Conservation (phyloP, 176 grass and related monocot genomes). For the Ensete glaucum region DNA sequence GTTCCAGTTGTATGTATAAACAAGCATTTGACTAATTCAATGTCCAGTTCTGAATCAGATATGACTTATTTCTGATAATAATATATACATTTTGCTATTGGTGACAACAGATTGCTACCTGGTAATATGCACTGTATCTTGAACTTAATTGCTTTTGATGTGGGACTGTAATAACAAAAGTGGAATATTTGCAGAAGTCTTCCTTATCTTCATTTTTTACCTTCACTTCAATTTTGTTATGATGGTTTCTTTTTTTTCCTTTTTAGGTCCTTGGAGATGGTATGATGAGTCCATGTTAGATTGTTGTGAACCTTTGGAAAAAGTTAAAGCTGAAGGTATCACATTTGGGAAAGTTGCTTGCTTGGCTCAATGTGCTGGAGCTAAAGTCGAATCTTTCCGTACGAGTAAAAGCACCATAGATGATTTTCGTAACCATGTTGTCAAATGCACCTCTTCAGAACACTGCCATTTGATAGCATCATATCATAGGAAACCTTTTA, state of each 20-base stretch:
- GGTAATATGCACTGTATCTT: not conserved
- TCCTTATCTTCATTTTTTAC: not conserved
- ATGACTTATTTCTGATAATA: too few relatives aligned
- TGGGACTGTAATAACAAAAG: not conserved
- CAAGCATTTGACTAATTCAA: too few relatives aligned
- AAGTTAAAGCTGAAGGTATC: slow-evolving; percentile 63
- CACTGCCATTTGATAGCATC: slow-evolving; percentile 76
- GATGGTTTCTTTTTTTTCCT: not conserved
- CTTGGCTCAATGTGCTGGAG: slow-evolving; percentile 80
- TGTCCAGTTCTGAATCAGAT: too few relatives aligned
- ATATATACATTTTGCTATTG: not conserved
- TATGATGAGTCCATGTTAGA: slow-evolving; percentile 99
- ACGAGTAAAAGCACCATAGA: slow-evolving; percentile 40
- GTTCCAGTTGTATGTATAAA: too few relatives aligned
- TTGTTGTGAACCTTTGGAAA: slow-evolving; percentile 82
- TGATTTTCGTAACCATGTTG: slow-evolving; percentile 53
- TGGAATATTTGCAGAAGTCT: not conserved
- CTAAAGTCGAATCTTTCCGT: slow-evolving; percentile 54
- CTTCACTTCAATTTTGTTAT: not conserved
- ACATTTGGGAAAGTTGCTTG: slow-evolving; percentile 80
- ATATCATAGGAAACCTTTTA: slow-evolving; percentile 38
- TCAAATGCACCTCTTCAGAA: slow-evolving; percentile 44
- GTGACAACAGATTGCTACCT: not conserved
- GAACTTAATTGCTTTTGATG: not conserved
- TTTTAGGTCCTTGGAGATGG: slow-evolving; percentile 77